Percentiles rank a stretch among this genome's conserved stretches.
phyloP scores from a whole-genome alignment of 2,329 filamentous ascomycete genomes.

The Onygenales sp. region DNA sequence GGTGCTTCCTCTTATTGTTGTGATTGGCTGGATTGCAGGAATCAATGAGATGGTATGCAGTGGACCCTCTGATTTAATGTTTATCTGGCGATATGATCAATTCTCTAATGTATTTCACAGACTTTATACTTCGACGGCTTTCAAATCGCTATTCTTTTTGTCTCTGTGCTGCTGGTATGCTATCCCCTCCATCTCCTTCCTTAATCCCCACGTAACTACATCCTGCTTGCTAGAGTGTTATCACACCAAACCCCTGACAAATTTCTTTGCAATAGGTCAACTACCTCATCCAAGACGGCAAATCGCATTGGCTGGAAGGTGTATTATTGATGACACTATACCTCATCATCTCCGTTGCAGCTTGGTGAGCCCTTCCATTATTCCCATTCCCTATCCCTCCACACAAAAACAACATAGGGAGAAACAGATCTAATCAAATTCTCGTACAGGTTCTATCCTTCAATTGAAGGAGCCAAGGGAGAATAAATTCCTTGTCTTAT shows the following conservation, averaged over 20 bases:
- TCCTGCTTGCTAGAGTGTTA: background rate
- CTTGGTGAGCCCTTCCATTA: conserved; percentile 35
- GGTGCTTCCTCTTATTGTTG: conserved; percentile 50
- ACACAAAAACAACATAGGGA: background rate
- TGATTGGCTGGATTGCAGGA: conserved; percentile 52
- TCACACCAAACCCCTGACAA: background rate
- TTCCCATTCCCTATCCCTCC: background rate
- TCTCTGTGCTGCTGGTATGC: conserved; percentile 39
- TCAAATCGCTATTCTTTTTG: conserved; percentile 61
- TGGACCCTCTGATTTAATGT: background rate
- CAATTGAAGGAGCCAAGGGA: too few relatives aligned
- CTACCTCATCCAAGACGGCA: conserved; percentile 53
- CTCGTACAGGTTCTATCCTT: too few relatives aligned
- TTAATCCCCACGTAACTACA: background rate
- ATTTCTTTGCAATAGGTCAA: conserved; percentile 41
- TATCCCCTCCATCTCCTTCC: too few relatives aligned
- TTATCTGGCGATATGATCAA: conserved; percentile 8
- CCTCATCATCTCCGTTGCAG: conserved; percentile 52
- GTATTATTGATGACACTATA: conserved; percentile 52
- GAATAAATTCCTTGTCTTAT: too few relatives aligned
- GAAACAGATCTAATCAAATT: too few relatives aligned
- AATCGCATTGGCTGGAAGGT: conserved; percentile 52
- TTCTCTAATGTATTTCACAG: conserved; percentile 12
- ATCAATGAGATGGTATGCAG: conserved; percentile 46
- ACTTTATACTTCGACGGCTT: conserved; percentile 80